Evolutionary conservation across 768 basidiomycete genomes (phyloP).

Genomic region (Megacollybia marginata): DNA sequence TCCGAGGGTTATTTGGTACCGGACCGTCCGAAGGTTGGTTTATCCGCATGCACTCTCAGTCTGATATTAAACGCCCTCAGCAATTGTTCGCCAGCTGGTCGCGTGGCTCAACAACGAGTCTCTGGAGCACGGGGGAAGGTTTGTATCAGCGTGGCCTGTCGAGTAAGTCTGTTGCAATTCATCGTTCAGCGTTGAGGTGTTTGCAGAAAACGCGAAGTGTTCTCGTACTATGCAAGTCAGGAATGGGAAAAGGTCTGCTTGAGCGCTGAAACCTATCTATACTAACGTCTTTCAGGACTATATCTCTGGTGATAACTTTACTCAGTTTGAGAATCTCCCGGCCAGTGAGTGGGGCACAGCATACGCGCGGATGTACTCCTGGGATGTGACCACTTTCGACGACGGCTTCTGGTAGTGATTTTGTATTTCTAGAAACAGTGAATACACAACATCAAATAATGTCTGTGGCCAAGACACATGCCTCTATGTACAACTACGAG

Average conservation of each 20-base stretch:
- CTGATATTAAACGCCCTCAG: slow-evolving; percentile 4
- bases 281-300: slow-evolving; percentile 2
- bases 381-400: no score
- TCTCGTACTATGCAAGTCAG: slow-evolving; percentile 12
- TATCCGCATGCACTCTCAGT: background rate
- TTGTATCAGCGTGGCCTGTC: slow-evolving; percentile 18
- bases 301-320: slow-evolving; percentile 10
- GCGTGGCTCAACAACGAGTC: slow-evolving; percentile 21
- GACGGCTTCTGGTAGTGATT: no score
- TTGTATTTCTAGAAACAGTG: no score
- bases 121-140: slow-evolving; percentile 15
- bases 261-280: no score
- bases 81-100: slow-evolving; percentile 13
- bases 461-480: no score
- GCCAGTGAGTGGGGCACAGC: slow-evolving; percentile 7
- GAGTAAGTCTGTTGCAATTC: slow-evolving; percentile 7
- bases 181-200: background rate
- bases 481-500: no score
- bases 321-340: slow-evolving; percentile 12
- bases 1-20: slow-evolving; percentile 12
- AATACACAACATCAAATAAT: no score
- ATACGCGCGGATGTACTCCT: no score
- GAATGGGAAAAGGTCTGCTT: slow-evolving; percentile 9
- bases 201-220: slow-evolving; percentile 13
- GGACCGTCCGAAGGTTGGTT: slow-evolving; percentile 11